phyloP scores from a whole-genome alignment of 2,329 filamentous ascomycete species.

The Phyllosticta citrichinensis region DNA sequence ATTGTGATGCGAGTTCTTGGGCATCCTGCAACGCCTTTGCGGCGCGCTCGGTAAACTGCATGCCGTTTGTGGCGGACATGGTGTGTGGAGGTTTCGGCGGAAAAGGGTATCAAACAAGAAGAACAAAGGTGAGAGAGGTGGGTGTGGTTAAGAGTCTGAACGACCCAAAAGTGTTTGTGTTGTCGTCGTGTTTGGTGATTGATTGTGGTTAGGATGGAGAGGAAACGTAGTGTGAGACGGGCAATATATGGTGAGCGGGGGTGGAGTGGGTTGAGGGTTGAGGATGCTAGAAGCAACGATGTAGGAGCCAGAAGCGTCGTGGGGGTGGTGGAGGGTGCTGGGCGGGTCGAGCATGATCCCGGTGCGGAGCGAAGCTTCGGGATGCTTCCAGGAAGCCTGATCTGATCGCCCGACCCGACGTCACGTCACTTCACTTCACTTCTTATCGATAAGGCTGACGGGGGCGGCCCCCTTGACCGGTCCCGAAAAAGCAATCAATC shows the following conservation, averaged over 20 bases:
- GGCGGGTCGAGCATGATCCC: constrained; percentile 3
- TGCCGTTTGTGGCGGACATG: constrained; percentile 49
- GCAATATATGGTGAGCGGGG: constrained; percentile 5
- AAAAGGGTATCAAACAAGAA: constrained; percentile 3
- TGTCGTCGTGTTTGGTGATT: background rate
- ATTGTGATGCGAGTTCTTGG: constrained; percentile 78
- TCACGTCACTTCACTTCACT: background rate
- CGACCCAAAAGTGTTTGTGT: background rate
- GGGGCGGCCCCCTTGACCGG: background rate
- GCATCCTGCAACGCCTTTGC: constrained; percentile 84
- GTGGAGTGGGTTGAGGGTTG: background rate
- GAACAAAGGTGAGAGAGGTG: background rate
- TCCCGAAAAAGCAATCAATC: background rate
- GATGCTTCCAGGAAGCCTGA: constrained; percentile 2
- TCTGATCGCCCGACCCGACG: background rate
- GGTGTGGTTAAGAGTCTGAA: background rate
- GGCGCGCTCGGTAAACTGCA: constrained; percentile 90
- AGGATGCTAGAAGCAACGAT: constrained; percentile 1
- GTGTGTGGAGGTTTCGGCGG: background rate
- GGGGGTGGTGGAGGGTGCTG: background rate
- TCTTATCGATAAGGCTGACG: constrained; percentile 1
- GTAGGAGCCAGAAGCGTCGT: background rate
- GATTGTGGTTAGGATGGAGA: background rate
- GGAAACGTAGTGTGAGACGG: background rate
- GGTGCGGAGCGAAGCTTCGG: constrained; percentile 2